Percentiles rank a stretch among this genome's conserved stretches.
These are phyloP conservation scores for Aspergillus fischeri DNA, from an alignment of 2,329 filamentous ascomycete genomes.

Conservation along the genomic window DNA sequence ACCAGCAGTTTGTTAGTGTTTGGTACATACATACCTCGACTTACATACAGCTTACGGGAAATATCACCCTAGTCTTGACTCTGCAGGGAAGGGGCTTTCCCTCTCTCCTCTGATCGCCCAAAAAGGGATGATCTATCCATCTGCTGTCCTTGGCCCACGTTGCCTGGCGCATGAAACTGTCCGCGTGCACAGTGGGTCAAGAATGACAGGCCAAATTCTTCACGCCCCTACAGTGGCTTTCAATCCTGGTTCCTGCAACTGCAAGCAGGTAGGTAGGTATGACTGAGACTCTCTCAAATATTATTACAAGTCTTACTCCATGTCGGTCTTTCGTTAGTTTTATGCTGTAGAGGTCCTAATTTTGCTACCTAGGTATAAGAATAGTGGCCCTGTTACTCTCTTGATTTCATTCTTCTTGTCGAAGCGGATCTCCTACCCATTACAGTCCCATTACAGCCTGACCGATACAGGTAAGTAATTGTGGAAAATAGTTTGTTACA, in stretches of 20 bases:
- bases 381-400: background rate
- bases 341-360: background rate
- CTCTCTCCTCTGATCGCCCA: conserved; percentile 15
- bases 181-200: conserved; percentile 37
- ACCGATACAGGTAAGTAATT: background rate
- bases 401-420: background rate
- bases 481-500: conserved; percentile 1
- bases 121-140: conserved; percentile 21
- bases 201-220: conserved; percentile 36
- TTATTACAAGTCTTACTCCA: background rate
- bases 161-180: conserved; percentile 37
- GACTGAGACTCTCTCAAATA: background rate
- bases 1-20: background rate
- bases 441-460: background rate
- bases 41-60: background rate
- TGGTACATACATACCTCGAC: background rate
- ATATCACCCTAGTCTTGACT: conserved; percentile 10
- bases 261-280: background rate
- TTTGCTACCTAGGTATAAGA: background rate
- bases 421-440: background rate
- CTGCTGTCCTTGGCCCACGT: conserved; percentile 32
- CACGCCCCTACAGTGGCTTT: conserved; percentile 20
- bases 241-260: background rate
- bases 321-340: background rate
- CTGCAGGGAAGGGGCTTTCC: conserved; percentile 20